Conservation (phyloP, 495 filamentous ascomycete genomes). For the Neohortaea acidophila region DNA sequence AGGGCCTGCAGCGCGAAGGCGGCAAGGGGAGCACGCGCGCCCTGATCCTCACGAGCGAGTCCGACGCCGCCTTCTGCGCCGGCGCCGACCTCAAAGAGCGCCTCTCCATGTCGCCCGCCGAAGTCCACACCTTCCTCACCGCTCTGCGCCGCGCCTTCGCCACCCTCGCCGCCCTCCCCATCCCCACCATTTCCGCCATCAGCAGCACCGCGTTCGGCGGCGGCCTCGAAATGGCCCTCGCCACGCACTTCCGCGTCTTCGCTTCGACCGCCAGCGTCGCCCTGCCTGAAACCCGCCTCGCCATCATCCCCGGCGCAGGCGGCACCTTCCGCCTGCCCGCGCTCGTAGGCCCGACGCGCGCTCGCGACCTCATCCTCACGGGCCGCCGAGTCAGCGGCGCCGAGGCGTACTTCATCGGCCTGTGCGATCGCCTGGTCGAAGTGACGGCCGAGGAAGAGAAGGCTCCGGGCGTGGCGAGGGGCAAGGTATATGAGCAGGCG, state of each 20-base stretch:
- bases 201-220: constrained; percentile 73
- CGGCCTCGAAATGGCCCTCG: constrained; percentile 77
- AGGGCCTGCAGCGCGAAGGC: constrained; percentile 49
- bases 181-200: constrained; percentile 80
- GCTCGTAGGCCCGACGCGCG: constrained; percentile 58
- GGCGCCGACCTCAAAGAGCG: constrained; percentile 91
- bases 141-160: constrained; percentile 58
- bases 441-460: constrained; percentile 32
- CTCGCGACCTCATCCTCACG: constrained; percentile 72
- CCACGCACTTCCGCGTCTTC: constrained; percentile 74
- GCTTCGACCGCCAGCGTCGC: constrained; percentile 56
- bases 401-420: constrained; percentile 71
- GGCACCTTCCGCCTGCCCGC: constrained; percentile 73
- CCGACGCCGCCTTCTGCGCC: constrained; percentile 75
- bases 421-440: constrained; percentile 71
- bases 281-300: constrained; percentile 79
- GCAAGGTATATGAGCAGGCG: constrained; percentile 53
- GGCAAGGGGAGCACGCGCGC: constrained; percentile 53
- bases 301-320: constrained; percentile 87
- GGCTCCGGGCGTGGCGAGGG: constrained; percentile 37
- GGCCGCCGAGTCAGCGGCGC: constrained; percentile 60
- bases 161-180: constrained; percentile 50
- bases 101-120: constrained; percentile 50
- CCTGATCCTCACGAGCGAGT: constrained; percentile 60
- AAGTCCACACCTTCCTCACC: constrained; percentile 61